Conservation (phyloP, 2,329 filamentous ascomycete species). For the Colletotrichum limetticola region DNA sequence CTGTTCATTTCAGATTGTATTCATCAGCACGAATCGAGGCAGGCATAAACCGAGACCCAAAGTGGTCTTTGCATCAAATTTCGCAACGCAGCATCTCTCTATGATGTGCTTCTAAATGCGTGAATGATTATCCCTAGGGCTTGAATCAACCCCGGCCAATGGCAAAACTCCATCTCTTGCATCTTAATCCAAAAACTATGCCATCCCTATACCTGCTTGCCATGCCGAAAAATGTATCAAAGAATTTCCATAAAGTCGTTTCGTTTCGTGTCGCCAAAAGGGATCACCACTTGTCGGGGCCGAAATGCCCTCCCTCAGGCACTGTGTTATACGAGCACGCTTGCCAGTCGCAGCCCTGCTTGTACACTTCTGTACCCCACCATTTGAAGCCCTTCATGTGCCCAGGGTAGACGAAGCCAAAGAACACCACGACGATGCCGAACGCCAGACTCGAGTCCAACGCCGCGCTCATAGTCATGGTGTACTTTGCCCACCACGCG, state of each 20-base stretch:
- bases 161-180: not conserved
- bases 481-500: conserved; percentile 92
- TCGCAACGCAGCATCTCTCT: not conserved
- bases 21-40: not conserved
- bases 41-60: not conserved
- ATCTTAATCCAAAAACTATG: conserved; percentile 3
- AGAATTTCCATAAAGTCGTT: conserved; percentile 4
- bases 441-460: conserved; percentile 86
- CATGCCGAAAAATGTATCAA: not conserved
- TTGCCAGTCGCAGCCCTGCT: conserved; percentile 86
- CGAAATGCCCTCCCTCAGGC: conserved; percentile 72
- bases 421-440: conserved; percentile 85
- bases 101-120: conserved; percentile 13
- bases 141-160: not conserved
- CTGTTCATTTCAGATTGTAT: no score
- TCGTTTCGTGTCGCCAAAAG: conserved; percentile 13
- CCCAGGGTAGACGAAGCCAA: conserved; percentile 85
- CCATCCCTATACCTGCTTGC: conserved; percentile 18
- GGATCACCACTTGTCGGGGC: conserved; percentile 68
- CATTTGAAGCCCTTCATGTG: conserved; percentile 79
- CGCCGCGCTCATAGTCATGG: conserved; percentile 87
- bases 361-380: conserved; percentile 92
- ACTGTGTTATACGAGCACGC: conserved; percentile 78
- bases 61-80: not conserved
- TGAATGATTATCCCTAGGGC: not conserved